Percentiles rank a stretch among this genome's conserved stretches.
phyloP scores from a whole-genome alignment of 2,329 filamentous ascomycete genomes.

The Colletotrichum cordylinicola region DNA sequence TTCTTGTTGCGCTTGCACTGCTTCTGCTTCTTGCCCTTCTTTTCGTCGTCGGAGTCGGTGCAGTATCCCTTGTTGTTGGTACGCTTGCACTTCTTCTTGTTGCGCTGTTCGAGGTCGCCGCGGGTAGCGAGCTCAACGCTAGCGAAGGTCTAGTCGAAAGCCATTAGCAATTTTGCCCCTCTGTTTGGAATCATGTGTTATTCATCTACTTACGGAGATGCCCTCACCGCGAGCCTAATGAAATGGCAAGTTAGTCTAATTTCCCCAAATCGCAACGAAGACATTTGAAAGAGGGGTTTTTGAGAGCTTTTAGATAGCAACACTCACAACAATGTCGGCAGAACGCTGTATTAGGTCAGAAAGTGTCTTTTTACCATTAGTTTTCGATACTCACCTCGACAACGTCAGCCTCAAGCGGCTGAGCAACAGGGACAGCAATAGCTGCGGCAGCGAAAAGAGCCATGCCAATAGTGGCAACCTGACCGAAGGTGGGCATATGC shows the following conservation, averaged over 20 bases:
- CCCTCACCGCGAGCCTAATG: not conserved
- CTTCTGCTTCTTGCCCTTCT: slow-evolving; percentile 4
- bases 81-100: slow-evolving; percentile 11
- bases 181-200: not conserved
- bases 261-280: not conserved
- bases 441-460: slow-evolving; percentile 11
- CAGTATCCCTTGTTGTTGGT: slow-evolving; percentile 6
- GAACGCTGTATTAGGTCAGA: not conserved
- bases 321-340: slow-evolving; percentile 1
- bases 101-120: slow-evolving; percentile 6
- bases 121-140: not conserved
- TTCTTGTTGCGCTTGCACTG: slow-evolving; percentile 19
- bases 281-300: not conserved
- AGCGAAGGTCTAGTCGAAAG: not conserved
- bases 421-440: slow-evolving; percentile 1
- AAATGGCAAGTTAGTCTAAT: not conserved
- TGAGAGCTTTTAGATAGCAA: no score
- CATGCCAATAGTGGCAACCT: slow-evolving; percentile 15
- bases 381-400: not conserved
- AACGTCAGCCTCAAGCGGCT: not conserved
- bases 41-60: not conserved
- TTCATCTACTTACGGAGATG: not conserved
- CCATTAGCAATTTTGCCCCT: not conserved
- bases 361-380: not conserved
- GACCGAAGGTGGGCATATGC: slow-evolving; percentile 16